These are phyloP conservation scores for Neurospora cerealis DNA, from an alignment of 495 filamentous ascomycete genomes.

Conservation along the genomic window DNA sequence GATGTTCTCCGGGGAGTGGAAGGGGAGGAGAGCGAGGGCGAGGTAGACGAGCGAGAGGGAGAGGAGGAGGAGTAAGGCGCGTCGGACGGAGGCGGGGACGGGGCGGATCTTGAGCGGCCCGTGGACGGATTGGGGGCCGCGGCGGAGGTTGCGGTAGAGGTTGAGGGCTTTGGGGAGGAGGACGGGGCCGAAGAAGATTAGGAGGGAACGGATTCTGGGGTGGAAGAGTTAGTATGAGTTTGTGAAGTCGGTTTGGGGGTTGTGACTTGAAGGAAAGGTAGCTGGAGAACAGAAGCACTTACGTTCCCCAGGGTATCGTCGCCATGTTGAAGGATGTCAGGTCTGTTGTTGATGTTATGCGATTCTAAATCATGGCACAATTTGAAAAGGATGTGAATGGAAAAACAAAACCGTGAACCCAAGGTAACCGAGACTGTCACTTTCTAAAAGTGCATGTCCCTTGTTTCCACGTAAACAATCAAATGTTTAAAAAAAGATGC, in stretches of 20 bases:
- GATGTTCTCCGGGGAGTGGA: conserved; percentile 68
- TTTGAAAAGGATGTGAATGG: background rate
- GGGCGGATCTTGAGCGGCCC: conserved; percentile 48
- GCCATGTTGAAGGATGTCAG: conserved; percentile 18
- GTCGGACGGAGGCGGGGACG: conserved; percentile 30
- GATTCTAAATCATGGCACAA: background rate
- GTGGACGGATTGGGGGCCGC: conserved; percentile 26
- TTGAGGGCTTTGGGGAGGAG: conserved; percentile 61
- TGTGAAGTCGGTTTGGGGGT: background rate
- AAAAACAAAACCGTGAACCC: background rate
- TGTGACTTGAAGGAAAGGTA: background rate
- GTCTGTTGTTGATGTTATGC: conserved; percentile 1
- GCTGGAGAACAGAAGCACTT: conserved; percentile 14
- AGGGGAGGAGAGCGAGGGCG: conserved; percentile 54
- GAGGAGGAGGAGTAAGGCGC: conserved; percentile 50
- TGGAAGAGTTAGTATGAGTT: background rate
- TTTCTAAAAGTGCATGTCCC: background rate
- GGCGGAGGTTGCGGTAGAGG: conserved; percentile 56
- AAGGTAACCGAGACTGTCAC: background rate
- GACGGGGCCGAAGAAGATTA: conserved; percentile 80
- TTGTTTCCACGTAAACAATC: background rate
- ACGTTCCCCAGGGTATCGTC: conserved; percentile 38
- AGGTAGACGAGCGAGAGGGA: conserved; percentile 45
- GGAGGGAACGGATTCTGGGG: conserved; percentile 60
- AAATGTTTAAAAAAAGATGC: background rate